Percentiles rank a stretch among this genome's conserved stretches.
Conservation (phyloP, 2,329 filamentous ascomycete species). For the Penicillium sp. region DNA sequence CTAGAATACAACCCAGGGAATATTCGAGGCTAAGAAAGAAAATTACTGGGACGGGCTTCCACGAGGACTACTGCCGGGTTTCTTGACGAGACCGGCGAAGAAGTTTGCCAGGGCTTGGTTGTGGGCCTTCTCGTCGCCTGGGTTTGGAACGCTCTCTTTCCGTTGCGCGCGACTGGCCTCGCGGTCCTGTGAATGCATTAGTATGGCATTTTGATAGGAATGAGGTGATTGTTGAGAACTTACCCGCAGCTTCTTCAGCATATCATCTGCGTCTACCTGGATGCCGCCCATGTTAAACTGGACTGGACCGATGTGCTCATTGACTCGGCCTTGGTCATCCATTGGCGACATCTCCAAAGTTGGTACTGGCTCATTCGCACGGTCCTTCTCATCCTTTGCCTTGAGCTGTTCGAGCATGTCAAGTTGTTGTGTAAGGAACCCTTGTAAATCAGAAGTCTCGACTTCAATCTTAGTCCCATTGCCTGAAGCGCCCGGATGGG, state of each 20-base stretch:
- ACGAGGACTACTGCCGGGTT: conserved; percentile 40
- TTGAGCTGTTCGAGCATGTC: conserved; percentile 69
- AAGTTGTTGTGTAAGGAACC: conserved; percentile 73
- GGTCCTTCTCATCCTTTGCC: conserved; percentile 54
- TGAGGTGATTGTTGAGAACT: conserved; percentile 21
- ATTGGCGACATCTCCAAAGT: conserved; percentile 38
- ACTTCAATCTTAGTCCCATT: conserved; percentile 55
- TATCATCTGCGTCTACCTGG: conserved; percentile 91
- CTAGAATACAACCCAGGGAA: conserved; percentile 26
- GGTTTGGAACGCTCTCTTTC: conserved; percentile 33
- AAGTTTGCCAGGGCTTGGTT: conserved; percentile 62
- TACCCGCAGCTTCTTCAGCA: conserved; percentile 84
- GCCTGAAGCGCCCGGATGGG: conserved; percentile 48
- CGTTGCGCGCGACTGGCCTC: conserved; percentile 42
- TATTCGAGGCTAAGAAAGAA: not conserved
- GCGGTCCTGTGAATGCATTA: conserved; percentile 38
- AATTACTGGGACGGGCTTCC: conserved; percentile 36
- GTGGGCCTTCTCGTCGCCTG: conserved; percentile 52
- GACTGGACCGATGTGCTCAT: conserved; percentile 87
- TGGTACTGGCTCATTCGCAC: conserved; percentile 33
- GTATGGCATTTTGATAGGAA: not conserved
- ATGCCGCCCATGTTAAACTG: conserved; percentile 99
- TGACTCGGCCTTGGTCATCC: conserved; percentile 48
- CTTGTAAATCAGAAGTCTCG: conserved; percentile 71
- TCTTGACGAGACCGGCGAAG: conserved; percentile 61